Evolutionary conservation across 345 rosid species (phyloP), one percentile per base, ranked within the genome.

Genomic region (Salix brachista): DNA sequence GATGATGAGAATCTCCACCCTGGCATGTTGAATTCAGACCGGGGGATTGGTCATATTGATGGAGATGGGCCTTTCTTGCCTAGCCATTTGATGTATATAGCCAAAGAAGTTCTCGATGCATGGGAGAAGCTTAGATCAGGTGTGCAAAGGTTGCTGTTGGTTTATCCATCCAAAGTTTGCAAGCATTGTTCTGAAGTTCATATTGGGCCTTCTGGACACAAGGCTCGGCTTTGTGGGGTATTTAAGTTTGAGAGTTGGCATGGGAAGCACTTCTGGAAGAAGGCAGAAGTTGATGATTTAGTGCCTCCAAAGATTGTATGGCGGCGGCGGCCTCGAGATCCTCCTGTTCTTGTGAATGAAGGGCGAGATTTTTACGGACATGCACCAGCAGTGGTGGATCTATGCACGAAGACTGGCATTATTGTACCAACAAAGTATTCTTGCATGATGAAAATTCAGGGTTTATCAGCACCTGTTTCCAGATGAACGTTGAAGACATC

Each of bases 131-230:
- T 95, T 54, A 83, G 96, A 80, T 85, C 85, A 36, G 87, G 94
- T 1, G 83, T 91, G 74, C 81, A 85, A 84, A 91, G 86, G 71
- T 80, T 91, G 44, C 81, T 91, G 69, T 67, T 87, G 54, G 89
- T 80, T 76, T 93, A 93, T 85, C 92, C 96, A 0, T 87, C 90
- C 9, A 95, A 90, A 83, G 93, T 90, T 64, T 93, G 98, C 78
- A 84, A 85, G 81, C 67, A 87, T 48, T 95, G 98, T 81, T 86
- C 91, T 6, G 97, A 91, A 84, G 90, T 90, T 85, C 96, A 95
- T 71, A 80, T 93, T 1, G 98, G 99, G 34, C 91, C 86, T 1
- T 89, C 94, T 25, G 99, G 99, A 75, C 94, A 93, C 70, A 92
- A 85, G 83, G 97, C 97, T 77, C 87, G 88, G 69, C 86, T 84